These are phyloP conservation scores for Melaleuca alternifolia DNA, from an alignment of 345 rosid genomes.

Conservation along the genomic window DNA sequence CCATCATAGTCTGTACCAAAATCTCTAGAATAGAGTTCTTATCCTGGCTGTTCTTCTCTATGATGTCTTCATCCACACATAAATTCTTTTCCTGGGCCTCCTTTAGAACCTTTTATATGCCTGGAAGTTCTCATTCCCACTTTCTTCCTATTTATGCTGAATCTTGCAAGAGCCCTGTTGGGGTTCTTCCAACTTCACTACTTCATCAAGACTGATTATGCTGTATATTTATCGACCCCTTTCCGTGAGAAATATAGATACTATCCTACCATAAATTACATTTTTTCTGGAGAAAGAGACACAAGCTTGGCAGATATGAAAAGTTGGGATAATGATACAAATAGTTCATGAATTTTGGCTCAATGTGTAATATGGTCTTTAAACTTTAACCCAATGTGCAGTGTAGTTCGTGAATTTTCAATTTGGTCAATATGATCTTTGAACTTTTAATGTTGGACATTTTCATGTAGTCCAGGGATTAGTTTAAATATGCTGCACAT, in stretches of 20 bases:
- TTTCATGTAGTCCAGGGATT: too few species aligned
- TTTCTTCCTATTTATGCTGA: not conserved
- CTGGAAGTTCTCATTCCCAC: not conserved
- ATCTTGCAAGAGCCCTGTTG: not conserved
- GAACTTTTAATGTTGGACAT: too few species aligned
- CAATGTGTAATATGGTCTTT: too few species aligned
- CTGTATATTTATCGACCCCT: not conserved
- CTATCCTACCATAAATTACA: not conserved
- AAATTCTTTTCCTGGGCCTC: not conserved
- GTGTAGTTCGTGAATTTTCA: too few species aligned
- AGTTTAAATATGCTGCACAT: too few species aligned
- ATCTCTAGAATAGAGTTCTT: not conserved
- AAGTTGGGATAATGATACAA: not conserved
- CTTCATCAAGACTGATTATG: not conserved
- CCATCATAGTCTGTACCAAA: not conserved
- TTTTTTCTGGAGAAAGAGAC: not conserved
- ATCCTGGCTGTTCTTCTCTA: not conserved
- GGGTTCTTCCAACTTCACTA: not conserved
- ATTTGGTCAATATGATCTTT: too few species aligned
- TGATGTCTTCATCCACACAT: not conserved
- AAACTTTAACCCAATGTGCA: too few species aligned
- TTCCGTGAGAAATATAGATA: not conserved
- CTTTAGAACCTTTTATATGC: not conserved
- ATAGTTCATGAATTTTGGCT: too few species aligned
- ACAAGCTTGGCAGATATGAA: not conserved